Evolutionary conservation across 371 early-diverging fungal genomes (phyloP).

Genomic region (Lichtheimia corymbifera): DNA sequence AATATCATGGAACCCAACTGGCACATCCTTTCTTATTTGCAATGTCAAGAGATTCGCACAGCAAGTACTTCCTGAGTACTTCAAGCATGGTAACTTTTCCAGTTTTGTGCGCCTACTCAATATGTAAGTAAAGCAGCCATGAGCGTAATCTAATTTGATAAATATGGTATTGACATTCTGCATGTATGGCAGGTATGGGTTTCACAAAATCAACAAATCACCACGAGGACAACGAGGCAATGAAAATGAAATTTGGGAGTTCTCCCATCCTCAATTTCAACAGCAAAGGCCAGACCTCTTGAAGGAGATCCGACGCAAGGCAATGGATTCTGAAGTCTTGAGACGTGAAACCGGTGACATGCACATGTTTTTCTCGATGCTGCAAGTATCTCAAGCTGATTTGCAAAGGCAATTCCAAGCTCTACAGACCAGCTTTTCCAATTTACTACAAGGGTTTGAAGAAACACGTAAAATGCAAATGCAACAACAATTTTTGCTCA

Average conservation of each 20-base stretch:
- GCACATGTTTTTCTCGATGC: conserved; percentile 63
- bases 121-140: conserved; percentile 58
- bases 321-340: conserved; percentile 74
- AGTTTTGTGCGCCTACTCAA: conserved; percentile 86
- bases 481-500: conserved; percentile 59
- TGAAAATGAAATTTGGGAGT: conserved; percentile 69
- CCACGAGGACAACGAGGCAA: conserved; percentile 69
- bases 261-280: conserved; percentile 49
- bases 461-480: conserved; percentile 63
- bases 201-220: conserved; percentile 67
- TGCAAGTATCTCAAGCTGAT: conserved; percentile 72
- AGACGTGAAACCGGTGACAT: conserved; percentile 73
- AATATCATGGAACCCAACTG: conserved; percentile 81
- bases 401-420: conserved; percentile 63
- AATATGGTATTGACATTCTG: too few species aligned
- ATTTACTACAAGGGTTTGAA: conserved; percentile 66
- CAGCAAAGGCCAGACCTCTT: conserved; percentile 51
- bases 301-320: conserved; percentile 50
- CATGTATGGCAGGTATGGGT: conserved; percentile 51
- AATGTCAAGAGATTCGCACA: conserved; percentile 84
- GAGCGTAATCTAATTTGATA: background rate
- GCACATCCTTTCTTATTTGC: conserved; percentile 85
- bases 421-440: conserved; percentile 63
- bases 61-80: conserved; percentile 71
- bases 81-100: conserved; percentile 83